These are phyloP conservation scores for Thermothielavioides terrestris DNA, from an alignment of 495 filamentous ascomycete genomes.

Conservation along the genomic window DNA sequence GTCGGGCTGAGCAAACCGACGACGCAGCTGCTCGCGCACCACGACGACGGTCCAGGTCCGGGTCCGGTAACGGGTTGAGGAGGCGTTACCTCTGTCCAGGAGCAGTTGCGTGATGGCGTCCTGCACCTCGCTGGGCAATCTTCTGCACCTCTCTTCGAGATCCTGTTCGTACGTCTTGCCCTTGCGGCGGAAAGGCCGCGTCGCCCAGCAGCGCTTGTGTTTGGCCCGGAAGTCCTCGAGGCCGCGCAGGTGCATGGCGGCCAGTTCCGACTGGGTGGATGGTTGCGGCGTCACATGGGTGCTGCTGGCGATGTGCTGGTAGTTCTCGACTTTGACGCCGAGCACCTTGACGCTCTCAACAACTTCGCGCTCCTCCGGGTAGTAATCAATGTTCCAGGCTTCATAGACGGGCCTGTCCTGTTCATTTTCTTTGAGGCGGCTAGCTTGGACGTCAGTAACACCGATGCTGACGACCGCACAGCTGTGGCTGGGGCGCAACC, in stretches of 20 bases:
- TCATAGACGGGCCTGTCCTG: conserved; percentile 3
- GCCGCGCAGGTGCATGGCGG: conserved; percentile 11
- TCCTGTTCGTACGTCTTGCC: conserved; percentile 21
- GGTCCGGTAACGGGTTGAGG: conserved; percentile 14
- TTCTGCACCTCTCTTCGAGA: conserved; percentile 16
- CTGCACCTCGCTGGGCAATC: conserved; percentile 7
- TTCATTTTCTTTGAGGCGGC: conserved; percentile 1
- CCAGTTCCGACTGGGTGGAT: conserved; percentile 13
- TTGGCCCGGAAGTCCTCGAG: conserved; percentile 14
- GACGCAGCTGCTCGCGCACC: conserved; percentile 7
- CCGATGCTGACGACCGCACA: too few species aligned
- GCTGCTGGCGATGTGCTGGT: neutral
- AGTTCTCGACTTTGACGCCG: neutral
- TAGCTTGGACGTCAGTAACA: neutral
- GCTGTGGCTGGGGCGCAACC: neutral
- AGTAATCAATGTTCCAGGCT: conserved; percentile 10
- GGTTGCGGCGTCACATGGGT: neutral
- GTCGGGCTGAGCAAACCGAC: conserved; percentile 12
- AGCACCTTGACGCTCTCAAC: conserved; percentile 1
- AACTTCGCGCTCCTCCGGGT: neutral
- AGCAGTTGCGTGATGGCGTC: conserved; percentile 11
- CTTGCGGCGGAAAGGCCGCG: conserved; percentile 8
- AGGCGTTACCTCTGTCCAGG: neutral
- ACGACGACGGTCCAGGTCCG: conserved; percentile 21
- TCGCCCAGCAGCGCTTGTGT: conserved; percentile 13